Evolutionary conservation across 441 rosid species (phyloP).

Genomic region (Mallotus japonicus): DNA sequence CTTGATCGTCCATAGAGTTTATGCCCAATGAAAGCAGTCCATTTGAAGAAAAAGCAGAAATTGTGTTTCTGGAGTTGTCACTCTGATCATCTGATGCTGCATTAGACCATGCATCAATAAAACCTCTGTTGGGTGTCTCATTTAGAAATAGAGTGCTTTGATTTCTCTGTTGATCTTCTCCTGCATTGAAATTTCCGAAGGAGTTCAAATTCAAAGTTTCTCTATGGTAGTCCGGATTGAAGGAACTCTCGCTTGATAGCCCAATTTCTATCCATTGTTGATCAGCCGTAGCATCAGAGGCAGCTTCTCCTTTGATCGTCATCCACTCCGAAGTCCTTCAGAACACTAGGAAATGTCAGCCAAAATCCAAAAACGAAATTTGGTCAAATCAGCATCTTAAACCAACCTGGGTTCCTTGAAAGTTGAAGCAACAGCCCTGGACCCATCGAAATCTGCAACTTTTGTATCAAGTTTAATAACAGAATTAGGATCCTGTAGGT

Average conservation of each 20-base stretch:
- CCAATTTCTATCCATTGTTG: constrained; percentile 23
- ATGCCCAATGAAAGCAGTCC: constrained; percentile 36
- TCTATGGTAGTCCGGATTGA: constrained; percentile 2
- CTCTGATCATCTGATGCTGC: constrained; percentile 32
- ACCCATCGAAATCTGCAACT: constrained; percentile 19
- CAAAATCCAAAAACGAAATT: background rate
- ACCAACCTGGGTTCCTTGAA: constrained; percentile 35
- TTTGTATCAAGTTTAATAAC: background rate
- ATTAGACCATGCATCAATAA: constrained; percentile 48
- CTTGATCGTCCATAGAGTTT: constrained; percentile 29
- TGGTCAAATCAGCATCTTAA: background rate
- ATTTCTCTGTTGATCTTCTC: constrained; percentile 20
- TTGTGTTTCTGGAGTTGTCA: constrained; percentile 17
- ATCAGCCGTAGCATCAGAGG: background rate
- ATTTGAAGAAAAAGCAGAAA: constrained; percentile 33
- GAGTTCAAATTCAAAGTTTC: constrained; percentile 25
- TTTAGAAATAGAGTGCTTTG: constrained; percentile 6
- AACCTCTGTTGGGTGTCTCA: constrained; percentile 21
- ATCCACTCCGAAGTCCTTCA: constrained; percentile 25
- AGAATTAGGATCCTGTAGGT: background rate
- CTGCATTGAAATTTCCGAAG: constrained; percentile 15
- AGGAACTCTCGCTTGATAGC: background rate
- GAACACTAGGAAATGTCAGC: background rate
- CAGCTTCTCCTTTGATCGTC: constrained; percentile 20
- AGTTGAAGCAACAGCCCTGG: constrained; percentile 6